These are phyloP conservation scores for Raffaelea albimanens DNA, from an alignment of 2,329 filamentous ascomycete genomes.

Conservation along the genomic window DNA sequence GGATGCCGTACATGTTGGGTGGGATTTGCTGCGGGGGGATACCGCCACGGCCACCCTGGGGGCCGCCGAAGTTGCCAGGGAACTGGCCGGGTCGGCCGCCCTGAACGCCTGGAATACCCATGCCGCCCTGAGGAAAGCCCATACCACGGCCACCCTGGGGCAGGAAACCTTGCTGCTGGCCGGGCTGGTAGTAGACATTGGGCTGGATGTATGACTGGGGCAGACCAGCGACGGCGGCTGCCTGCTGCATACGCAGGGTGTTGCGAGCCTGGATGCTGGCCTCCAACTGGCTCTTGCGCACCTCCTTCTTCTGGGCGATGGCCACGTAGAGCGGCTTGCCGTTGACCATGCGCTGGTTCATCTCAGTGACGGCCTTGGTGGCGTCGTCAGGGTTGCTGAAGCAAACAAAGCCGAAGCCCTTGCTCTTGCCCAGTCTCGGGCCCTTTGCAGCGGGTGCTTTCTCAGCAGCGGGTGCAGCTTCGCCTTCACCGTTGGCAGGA, in stretches of 20 bases:
- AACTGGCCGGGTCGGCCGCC: conserved; percentile 80
- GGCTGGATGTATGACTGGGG: conserved; percentile 81
- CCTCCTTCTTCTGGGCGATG: conserved; percentile 97
- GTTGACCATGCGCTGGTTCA: conserved; percentile 99
- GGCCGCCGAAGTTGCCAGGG: conserved; percentile 63
- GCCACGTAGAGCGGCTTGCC: conserved; percentile 96
- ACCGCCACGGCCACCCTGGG: conserved; percentile 80
- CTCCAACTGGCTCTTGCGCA: conserved; percentile 98
- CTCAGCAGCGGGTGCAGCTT: conserved; percentile 1
- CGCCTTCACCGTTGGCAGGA: conserved; percentile 91
- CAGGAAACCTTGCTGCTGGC: conserved; percentile 64
- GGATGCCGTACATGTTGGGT: conserved; percentile 75
- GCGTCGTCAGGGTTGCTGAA: conserved; percentile 99
- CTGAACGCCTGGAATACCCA: conserved; percentile 63
- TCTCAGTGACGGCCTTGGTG: conserved; percentile 97
- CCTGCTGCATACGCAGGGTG: conserved; percentile 96
- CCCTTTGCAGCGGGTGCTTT: conserved; percentile 2
- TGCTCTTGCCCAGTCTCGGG: conserved; percentile 88
- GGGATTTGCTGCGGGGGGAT: conserved; percentile 77
- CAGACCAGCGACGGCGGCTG: conserved; percentile 81
- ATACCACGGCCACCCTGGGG: conserved; percentile 54
- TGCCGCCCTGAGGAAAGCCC: conserved; percentile 54
- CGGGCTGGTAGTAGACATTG: conserved; percentile 84
- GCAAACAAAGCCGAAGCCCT: conserved; percentile 99
- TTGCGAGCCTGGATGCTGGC: conserved; percentile 98